Evolutionary conservation across 2,329 filamentous ascomycete species (phyloP).

Genomic region (Hypoxylon sp.): DNA sequence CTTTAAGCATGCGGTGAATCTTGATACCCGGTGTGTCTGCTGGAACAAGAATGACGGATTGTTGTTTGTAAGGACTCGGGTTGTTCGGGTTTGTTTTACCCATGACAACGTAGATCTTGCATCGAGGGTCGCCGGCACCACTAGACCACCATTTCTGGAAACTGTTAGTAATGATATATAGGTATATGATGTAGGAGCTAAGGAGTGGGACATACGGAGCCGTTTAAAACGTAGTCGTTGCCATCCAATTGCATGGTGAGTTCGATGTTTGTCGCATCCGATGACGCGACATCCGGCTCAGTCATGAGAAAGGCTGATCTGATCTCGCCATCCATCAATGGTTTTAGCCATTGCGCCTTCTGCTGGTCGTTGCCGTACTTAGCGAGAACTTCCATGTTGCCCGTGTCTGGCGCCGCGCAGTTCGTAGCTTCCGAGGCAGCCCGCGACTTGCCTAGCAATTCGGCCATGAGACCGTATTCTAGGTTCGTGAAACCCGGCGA

Average conservation of each 20-base stretch:
- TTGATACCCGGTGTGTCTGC: conserved; percentile 85
- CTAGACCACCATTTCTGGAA: conserved; percentile 98
- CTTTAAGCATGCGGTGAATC: conserved; percentile 92
- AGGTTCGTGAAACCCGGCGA: conserved; percentile 95
- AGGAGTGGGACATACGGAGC: conserved; percentile 70
- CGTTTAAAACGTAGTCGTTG: conserved; percentile 91
- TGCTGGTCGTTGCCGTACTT: conserved; percentile 91
- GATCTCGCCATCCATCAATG: conserved; percentile 86
- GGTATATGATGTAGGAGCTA: background rate
- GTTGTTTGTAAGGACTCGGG: conserved; percentile 85
- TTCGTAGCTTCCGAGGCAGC: conserved; percentile 90
- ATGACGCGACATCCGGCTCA: conserved; percentile 88
- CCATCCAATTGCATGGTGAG: conserved; percentile 86
- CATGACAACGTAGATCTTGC: conserved; percentile 96
- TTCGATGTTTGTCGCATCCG: conserved; percentile 93
- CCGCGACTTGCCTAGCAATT: conserved; percentile 90
- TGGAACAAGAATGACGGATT: conserved; percentile 93
- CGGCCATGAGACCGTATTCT: conserved; percentile 98
- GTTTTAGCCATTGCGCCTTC: conserved; percentile 86
- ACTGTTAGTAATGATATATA: conserved; percentile 35
- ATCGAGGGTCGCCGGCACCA: conserved; percentile 92
- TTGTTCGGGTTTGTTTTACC: conserved; percentile 88
- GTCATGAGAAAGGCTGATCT: conserved; percentile 95
- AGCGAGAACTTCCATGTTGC: conserved; percentile 95
- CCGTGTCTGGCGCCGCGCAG: conserved; percentile 91